Base-by-base conservation (phyloP, 257 asterid genomes). In the Henckelia pumila region DNA sequence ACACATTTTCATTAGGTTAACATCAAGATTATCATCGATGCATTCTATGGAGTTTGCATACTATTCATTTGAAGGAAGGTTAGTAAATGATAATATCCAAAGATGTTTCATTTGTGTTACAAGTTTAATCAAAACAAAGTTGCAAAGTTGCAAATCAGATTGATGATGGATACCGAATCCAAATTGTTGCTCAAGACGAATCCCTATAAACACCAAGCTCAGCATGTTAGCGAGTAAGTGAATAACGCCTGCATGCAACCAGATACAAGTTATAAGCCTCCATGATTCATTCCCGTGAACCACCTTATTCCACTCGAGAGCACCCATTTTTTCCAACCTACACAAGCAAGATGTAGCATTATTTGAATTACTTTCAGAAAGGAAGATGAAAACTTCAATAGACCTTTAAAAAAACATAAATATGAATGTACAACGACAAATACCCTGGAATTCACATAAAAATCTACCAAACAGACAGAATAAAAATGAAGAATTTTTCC, bases 161-260 rank as follows among this genome's bases (percentile, higher is more conserved):
- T 10, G 19, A 19, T 61, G 77, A 72, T 66, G 22, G 29, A 53
- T 89, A 91, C 98, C 81, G 44, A 89, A 91, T 64, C 98, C 98
- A 75, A 91, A 89, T 73, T 91, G 98, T 75, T 87, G 96, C 84
- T 91, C 98, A 9, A 91, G 89, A 73, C 96, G 91, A 73, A 86
- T 85, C 63, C 97, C 97, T 13, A 91, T 84, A 66, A 88, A 83
- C 26, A 86, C 87, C 78, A 91, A 77, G 82, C 97, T 91, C 70
- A 89, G 70, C 96, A 91, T 91, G 81, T 88, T 91, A 6, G 87
- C 90, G 35, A 89, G 89, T 61, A 91, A 70, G 81, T 91, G 97
- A 72, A 91, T 68, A 57, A 91, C 92, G 59, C 98, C 98, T 0
- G 98, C 98, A 74, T 91, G 96, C 67, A 91, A 79, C 96, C 97